Base-by-base conservation (phyloP, 345 rosid species). In the Populus euphratica region DNA sequence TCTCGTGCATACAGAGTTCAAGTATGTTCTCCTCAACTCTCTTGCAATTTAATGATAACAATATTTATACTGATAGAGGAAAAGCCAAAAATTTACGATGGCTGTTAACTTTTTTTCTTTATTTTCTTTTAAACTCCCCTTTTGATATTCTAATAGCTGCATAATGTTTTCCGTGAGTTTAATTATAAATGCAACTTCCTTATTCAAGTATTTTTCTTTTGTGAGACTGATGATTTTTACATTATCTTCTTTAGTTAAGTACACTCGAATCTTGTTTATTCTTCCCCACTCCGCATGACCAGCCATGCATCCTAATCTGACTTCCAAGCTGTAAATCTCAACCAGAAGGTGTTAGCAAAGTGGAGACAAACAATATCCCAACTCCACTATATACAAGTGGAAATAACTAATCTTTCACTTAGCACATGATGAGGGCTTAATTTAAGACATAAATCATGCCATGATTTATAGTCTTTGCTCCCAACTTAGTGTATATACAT, bases 1-100 rank as follows among this genome's bases (percentile, higher is more conserved):
- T 23, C 68, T 88, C 56, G 83, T 89, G 72, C 91, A 77, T 83
- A 75, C 85, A 7, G 99, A 93, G 79, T 95, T 92, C 88, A 93
- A 97, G 99, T 93, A 83, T 72, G 66, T 27, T 75, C 54, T 41
- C 67, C 67, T 76, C 35, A 61, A 5, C 35, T 61, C 52, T 44
- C 76, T 70, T 25, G 54, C 21, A 4, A 20, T 3, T 66, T 54
- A 27, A 5, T 61, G 38, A 61, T 21, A 54, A 21, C 44, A 23
- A 5, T 43, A 41, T 41, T 39, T 17, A 68, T 33, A 27, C 27
- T 52, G 41, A n/a, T 38, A 31, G 8, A n/a, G 33, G 16, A 63
- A 29, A 38, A 38, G 25, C 17, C 31, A 36, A 56, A 73, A 38
- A 59, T 0, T 23, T 39, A 62, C 65, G 13, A 9, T 41, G 38